Percentiles rank a stretch among this genome's conserved stretches.
Evolutionary conservation across 2,329 filamentous ascomycete species (phyloP).

Genomic region (Hymenoscyphus infarciens): DNA sequence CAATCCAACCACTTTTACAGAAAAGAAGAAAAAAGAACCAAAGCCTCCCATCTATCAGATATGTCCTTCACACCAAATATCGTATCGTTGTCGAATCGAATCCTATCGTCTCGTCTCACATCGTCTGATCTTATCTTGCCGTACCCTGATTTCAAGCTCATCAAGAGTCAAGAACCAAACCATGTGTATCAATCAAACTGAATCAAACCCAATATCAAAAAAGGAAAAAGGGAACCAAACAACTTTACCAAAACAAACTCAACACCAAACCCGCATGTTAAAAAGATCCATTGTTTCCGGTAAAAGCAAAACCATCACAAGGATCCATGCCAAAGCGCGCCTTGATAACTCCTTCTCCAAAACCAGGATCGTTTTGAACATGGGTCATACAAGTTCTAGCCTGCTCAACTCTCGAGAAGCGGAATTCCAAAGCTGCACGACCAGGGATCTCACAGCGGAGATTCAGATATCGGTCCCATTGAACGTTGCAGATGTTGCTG

Average conservation of each 20-base stretch:
- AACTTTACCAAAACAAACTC: neutral
- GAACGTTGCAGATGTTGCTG: neutral
- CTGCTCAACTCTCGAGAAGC: slow-evolving; percentile 2
- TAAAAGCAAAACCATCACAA: neutral
- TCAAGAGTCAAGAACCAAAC: neutral
- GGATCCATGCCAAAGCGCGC: slow-evolving; percentile 2
- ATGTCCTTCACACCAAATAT: neutral
- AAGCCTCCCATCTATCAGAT: neutral
- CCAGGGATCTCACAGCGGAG: neutral
- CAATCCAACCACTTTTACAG: neutral
- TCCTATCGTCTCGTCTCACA: neutral
- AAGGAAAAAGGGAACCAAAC: neutral
- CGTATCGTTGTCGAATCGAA: too few relatives aligned
- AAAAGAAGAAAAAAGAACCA: neutral
- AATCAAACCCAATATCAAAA: neutral
- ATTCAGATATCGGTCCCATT: neutral
- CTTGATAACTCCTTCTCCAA: neutral
- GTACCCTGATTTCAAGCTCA: neutral
- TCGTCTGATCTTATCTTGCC: neutral
- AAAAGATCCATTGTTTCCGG: neutral
- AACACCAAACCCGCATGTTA: neutral
- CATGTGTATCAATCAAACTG: neutral
- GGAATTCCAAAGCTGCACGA: neutral
- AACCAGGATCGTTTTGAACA: neutral
- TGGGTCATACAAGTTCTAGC: neutral